Evolutionary conservation across 2,329 filamentous ascomycete species (phyloP), one percentile per base, ranked within the genome.

Genomic region (Talaromyces sp.): DNA sequence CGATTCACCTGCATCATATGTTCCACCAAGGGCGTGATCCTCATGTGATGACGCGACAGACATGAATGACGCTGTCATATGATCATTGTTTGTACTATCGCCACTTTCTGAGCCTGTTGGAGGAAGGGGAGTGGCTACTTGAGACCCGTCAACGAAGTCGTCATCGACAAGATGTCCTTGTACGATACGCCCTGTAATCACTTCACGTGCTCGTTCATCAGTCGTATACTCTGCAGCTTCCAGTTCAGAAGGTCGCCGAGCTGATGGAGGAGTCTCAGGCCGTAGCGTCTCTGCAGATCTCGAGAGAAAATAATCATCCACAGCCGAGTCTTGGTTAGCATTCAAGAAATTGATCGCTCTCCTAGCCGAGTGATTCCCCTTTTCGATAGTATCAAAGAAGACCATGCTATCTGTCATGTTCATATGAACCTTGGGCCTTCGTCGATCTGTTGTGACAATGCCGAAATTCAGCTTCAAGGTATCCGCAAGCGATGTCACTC

Each of bases 381-480:
- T 81, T 59, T 87, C 82, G 10, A 85, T 80, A 2, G 83, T 85
- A 74, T 91, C 88, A 16, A 90, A 83, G 69, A 89, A 87, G 63
- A 96, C 89, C 78, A 91, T 89, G 76, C 92, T 97, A 66, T 89
- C 89, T 57, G 87, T 86, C 87, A 93, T 89, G 73, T 85, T 89
- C 69, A 79, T 75, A 43, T 84, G 82, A 37, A 74, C 69, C 66
- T 76, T 78, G 7, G 78, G 73, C 24, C 64, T 62, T 62, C 90
- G 83, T 73, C 87, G 88, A 52, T 83, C 81, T 41, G 82, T 82
- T 56, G 82, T 81, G 63, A 99, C 93, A 74, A 99, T 93, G 70
- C 95, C 95, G 71, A 99, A 99, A 82, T 96, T 98, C 71, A 99
- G 86, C 83, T 98, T 98, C 71, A 99, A 81, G 2, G 93, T 93